phyloP scores from a whole-genome alignment of 169 alveolate species.

The Fabrea salina region DNA sequence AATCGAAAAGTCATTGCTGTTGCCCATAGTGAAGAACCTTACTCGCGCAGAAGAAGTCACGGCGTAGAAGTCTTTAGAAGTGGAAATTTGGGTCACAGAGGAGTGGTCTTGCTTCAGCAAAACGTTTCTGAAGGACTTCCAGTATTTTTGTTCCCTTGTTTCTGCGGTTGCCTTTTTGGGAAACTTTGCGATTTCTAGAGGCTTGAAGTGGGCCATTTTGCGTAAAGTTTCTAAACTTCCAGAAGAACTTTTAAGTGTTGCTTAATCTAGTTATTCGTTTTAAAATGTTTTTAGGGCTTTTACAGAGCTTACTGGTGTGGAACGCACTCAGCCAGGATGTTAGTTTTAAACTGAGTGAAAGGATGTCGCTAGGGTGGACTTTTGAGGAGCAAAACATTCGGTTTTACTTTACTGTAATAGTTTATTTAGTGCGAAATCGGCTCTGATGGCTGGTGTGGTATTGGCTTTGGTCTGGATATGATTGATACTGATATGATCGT shows the following conservation, averaged over 20 bases:
- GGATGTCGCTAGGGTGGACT: too few species aligned
- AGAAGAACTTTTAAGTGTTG: too few species aligned
- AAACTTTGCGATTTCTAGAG: slow-evolving; percentile 21
- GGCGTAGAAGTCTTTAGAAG: not conserved
- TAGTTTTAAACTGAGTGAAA: too few species aligned
- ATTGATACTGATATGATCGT: slow-evolving; percentile 18
- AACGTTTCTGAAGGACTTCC: not conserved
- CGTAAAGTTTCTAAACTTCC: too few species aligned
- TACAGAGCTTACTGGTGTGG: too few species aligned
- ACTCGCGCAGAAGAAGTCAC: slow-evolving; percentile 11
- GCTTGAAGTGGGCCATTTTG: slow-evolving; percentile 30
- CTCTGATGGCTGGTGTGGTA: slow-evolving; percentile 19
- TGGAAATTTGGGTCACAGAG: not conserved
- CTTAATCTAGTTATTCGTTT: too few species aligned
- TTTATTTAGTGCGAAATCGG: slow-evolving; percentile 16
- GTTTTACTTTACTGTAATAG: too few species aligned
- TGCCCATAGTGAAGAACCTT: slow-evolving; percentile 9
- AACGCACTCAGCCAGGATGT: too few species aligned
- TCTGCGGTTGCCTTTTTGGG: slow-evolving; percentile 22
- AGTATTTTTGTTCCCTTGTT: not conserved
- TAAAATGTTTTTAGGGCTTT: too few species aligned
- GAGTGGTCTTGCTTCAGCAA: slow-evolving; percentile 15
- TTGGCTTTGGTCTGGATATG: not conserved
- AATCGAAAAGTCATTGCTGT: not conserved
- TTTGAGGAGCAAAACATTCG: too few species aligned